Evolutionary conservation across 345 rosid genomes (phyloP).

Genomic region (Lumnitzera racemosa): DNA sequence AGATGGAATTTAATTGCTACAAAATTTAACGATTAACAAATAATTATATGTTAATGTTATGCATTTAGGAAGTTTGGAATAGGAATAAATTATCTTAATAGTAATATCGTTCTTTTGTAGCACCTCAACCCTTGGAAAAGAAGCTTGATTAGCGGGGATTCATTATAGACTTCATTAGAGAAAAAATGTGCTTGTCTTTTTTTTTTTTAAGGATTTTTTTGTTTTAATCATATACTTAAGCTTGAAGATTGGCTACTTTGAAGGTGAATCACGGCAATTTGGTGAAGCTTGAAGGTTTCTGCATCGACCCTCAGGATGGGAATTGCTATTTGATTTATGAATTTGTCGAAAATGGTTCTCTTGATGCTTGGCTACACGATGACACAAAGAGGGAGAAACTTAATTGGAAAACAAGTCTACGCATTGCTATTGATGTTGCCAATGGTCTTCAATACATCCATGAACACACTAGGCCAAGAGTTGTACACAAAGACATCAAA

Average conservation of each 20-base stretch:
- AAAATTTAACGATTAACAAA: no score
- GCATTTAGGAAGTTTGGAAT: no score
- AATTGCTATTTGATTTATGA: constrained; percentile 62
- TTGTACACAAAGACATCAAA: constrained; percentile 67
- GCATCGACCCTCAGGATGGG: constrained; percentile 48
- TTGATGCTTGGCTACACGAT: constrained; percentile 46
- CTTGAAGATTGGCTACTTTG: neutral
- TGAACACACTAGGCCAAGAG: constrained; percentile 61
- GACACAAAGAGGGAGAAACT: constrained; percentile 13
- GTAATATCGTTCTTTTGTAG: no score
- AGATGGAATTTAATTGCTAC: no score
- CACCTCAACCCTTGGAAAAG: no score
- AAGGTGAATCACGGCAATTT: constrained; percentile 73
- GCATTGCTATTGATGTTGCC: constrained; percentile 48
- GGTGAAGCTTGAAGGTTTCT: constrained; percentile 68
- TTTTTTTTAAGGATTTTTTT: no score
- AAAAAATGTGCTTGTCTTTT: no score
- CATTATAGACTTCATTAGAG: no score
- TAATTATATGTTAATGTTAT: no score
- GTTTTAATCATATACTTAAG: no score
- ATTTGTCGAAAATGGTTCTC: constrained; percentile 48
- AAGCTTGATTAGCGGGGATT: no score
- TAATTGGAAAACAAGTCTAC: constrained; percentile 49
- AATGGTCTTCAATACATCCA: constrained; percentile 72
- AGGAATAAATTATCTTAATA: no score